Base-by-base conservation (phyloP, 371 early-diverging fungal species). In the Encephalitozoon romaleae region DNA sequence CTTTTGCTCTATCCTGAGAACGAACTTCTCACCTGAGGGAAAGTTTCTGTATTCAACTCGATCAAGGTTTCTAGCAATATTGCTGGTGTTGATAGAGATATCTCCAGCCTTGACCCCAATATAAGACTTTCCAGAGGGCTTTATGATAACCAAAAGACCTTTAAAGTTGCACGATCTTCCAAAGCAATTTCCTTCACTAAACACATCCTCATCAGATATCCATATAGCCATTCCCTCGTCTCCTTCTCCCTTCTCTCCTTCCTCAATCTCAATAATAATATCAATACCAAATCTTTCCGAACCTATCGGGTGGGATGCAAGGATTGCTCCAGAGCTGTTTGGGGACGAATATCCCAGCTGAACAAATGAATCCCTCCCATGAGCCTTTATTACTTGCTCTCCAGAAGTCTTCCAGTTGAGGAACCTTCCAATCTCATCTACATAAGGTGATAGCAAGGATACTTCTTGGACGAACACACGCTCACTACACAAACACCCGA, bases 281-380 rank as follows among this genome's bases (percentile, higher is more conserved):
- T 59, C 59, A 30, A 59, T 34, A 9, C 59, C 12, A 21, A 59
- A 59, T 15, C 38, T 30, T n/a, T 59, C 59, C 0, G 30, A 38
- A 8, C 38, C 21, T 59, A 59, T 59, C 3, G 59, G 59, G 6
- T 59, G 59, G 0, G 59, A 59, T 34, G 34, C 30, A 5, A 59
- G 18, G 12, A 59, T 18, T 4, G 59, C 59, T 9, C 59, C 59
- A 34, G 59, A 59, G 28, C 59, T 59, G 21, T 59, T 38, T 59
- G 59, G 59, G 5, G 59, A 59, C 38, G 59, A 59, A 18, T 34
- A 59, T n/a, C 59, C 59, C 4, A 59, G n/a, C 59, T 59, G 59
- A 0, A 59, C 28, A 59, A 59, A 59, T n/a, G 18, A 9, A 15
- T 28, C 38, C 59, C 34, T 59, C 12, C 59, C 59, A 34, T 59